Conservation (phyloP, 176 grass and related monocot genomes). For the Carex parvula region DNA sequence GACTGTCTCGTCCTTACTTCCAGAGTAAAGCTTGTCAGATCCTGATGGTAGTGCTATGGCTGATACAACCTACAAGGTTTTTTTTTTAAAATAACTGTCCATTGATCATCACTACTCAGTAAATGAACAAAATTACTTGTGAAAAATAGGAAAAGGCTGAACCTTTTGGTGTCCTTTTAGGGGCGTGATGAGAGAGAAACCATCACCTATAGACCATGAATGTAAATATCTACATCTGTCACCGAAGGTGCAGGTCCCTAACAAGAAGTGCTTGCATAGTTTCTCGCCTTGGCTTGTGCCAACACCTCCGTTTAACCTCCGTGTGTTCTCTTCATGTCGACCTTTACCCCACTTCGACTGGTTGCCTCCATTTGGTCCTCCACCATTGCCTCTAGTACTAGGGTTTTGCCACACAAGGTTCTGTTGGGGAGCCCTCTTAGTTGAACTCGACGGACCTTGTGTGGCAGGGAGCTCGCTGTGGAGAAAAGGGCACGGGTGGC, state of each 20-base stretch:
- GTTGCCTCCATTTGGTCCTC: conserved; percentile 22
- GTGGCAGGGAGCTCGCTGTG: conserved; percentile 59
- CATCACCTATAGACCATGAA: conserved; percentile 60
- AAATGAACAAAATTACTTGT: neutral
- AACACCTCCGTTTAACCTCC: neutral
- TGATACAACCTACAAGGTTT: conserved; percentile 47
- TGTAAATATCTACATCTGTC: conserved; percentile 70
- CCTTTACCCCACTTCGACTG: conserved; percentile 72
- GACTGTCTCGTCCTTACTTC: conserved; percentile 80
- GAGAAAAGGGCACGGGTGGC: conserved; percentile 83
- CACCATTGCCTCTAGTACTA: conserved; percentile 25
- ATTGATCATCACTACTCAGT: neutral
- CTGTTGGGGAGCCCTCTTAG: conserved; percentile 45
- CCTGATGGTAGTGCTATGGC: conserved; percentile 69
- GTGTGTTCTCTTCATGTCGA: conserved; percentile 12
- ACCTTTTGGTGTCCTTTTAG: conserved; percentile 88
- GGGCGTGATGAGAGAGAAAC: conserved; percentile 58
- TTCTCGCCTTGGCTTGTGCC: conserved; percentile 18
- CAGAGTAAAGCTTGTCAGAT: conserved; percentile 92
- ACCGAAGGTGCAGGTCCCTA: conserved; percentile 61
- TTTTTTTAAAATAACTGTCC: neutral
- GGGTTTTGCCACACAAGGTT: conserved; percentile 65
- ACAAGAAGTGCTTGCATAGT: conserved; percentile 64
- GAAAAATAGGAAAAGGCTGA: conserved; percentile 3
- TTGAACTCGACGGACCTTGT: conserved; percentile 23